Conservation (phyloP, 257 asterid genomes). For the Galeopsis tetrahit region DNA sequence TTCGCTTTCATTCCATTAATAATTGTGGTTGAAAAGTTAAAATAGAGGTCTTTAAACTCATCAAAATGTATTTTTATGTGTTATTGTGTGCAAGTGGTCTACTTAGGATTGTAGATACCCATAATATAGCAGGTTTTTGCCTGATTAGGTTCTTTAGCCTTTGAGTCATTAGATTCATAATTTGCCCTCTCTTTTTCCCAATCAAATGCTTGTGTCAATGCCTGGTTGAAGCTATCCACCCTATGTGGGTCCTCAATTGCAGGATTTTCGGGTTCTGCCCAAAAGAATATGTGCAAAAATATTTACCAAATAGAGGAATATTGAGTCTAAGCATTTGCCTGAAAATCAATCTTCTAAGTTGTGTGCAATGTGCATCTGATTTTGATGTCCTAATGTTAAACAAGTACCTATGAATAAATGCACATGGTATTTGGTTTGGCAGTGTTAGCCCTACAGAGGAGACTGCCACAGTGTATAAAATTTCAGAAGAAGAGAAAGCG, state of each 20-base stretch:
- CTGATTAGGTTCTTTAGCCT: neutral
- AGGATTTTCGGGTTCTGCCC: neutral
- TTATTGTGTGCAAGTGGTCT: slow-evolving; percentile 21
- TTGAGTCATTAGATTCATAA: slow-evolving; percentile 9
- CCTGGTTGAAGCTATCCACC: slow-evolving; percentile 3
- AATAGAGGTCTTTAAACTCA: neutral
- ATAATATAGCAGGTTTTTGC: neutral
- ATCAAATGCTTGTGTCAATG: slow-evolving; percentile 8
- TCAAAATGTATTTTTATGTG: slow-evolving; percentile 8
- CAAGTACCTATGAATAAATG: slow-evolving; percentile 7
- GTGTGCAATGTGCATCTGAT: slow-evolving; percentile 27
- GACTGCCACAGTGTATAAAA: slow-evolving; percentile 41
- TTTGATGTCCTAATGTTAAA: slow-evolving; percentile 28
- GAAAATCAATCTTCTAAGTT: slow-evolving; percentile 2
- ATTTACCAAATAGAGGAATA: slow-evolving; percentile 9
- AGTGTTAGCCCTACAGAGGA: slow-evolving; percentile 75
- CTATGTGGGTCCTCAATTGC: neutral
- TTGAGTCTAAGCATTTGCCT: neutral
- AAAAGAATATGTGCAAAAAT: slow-evolving; percentile 17
- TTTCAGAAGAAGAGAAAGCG: slow-evolving; percentile 70
- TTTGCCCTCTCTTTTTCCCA: neutral
- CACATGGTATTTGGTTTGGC: slow-evolving; percentile 33
- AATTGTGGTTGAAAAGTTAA: slow-evolving; percentile 12
- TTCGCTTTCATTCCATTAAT: slow-evolving; percentile 7
- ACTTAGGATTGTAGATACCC: neutral